phyloP scores from a whole-genome alignment of 2,329 filamentous ascomycete species.

The Pochonia chlamydosporia region DNA sequence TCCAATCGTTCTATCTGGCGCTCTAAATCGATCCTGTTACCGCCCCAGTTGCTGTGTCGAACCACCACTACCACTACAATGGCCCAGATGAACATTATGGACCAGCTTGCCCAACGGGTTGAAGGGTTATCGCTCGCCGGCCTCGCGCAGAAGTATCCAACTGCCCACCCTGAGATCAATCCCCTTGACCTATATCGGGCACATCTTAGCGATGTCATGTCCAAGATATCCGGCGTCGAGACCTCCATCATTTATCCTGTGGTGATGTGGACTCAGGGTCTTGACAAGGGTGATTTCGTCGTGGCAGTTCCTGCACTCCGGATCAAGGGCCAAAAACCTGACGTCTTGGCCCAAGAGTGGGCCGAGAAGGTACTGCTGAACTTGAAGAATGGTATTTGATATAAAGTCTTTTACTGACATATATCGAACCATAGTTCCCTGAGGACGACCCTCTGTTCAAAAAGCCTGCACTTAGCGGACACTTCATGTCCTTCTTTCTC shows the following conservation, averaged over 20 bases:
- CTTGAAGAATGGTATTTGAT: background rate
- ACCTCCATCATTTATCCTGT: constrained; percentile 65
- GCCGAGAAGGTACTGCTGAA: constrained; percentile 45
- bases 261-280: constrained; percentile 70
- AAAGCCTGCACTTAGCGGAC: constrained; percentile 60
- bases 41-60: background rate
- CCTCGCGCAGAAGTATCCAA: constrained; percentile 34
- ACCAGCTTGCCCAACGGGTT: constrained; percentile 9
- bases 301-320: constrained; percentile 75
- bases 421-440: constrained; percentile 50
- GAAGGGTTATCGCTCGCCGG: constrained; percentile 8
- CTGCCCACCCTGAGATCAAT: constrained; percentile 63
- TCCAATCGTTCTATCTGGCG: background rate
- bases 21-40: background rate
- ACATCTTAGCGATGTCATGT: constrained; percentile 65
- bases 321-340: constrained; percentile 64
- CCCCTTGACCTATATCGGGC: constrained; percentile 74
- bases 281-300: constrained; percentile 79
- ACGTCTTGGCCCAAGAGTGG: constrained; percentile 57
- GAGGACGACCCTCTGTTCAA: constrained; percentile 68
- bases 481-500: constrained; percentile 77
- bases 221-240: constrained; percentile 65
- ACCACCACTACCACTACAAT: constrained; percentile 1
- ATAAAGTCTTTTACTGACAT: background rate
- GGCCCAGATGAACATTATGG: constrained; percentile 3